These are phyloP conservation scores for Tetradesmus obliquus DNA, from an alignment of 139 green algal species.

Conservation along the genomic window DNA sequence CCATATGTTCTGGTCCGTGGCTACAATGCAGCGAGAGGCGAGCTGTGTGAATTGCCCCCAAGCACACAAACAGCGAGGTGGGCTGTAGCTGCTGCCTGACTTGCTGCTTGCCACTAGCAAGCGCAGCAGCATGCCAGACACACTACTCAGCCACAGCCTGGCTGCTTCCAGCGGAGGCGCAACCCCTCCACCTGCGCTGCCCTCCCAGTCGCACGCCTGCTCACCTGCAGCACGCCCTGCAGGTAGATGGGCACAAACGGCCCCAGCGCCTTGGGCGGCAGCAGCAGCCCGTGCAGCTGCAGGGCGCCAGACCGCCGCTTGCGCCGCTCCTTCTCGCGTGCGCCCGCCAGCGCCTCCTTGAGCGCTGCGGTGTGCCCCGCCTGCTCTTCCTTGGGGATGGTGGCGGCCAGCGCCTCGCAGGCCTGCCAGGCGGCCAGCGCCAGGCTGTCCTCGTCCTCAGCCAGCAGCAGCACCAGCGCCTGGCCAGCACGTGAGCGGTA, in stretches of 20 bases:
- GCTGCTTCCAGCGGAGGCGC: not conserved
- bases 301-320: slow-evolving; percentile 65
- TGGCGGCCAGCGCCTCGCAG: slow-evolving; percentile 73
- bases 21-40: not conserved
- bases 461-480: slow-evolving; percentile 73
- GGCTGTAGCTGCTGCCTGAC: no score
- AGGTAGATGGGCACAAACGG: slow-evolving; percentile 96
- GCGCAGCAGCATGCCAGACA: not conserved
- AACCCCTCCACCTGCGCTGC: not conserved
- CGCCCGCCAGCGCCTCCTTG: slow-evolving; percentile 74
- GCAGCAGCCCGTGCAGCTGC: slow-evolving; percentile 85
- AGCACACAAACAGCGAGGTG: not conserved
- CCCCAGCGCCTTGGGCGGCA: slow-evolving; percentile 85
- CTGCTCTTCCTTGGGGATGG: slow-evolving; percentile 90
- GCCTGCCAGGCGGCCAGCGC: slow-evolving; percentile 80
- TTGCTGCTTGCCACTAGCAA: not conserved
- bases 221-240: slow-evolving; percentile 85
- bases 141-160: not conserved
- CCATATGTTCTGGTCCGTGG: no score
- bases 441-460: slow-evolving; percentile 66
- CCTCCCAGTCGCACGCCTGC: not conserved
- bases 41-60: not conserved
- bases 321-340: slow-evolving; percentile 83
- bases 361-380: slow-evolving; percentile 76
- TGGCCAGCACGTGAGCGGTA: slow-evolving; percentile 20